Evolutionary conservation across 495 filamentous ascomycete genomes (phyloP).

Genomic region (Daldinia loculata): DNA sequence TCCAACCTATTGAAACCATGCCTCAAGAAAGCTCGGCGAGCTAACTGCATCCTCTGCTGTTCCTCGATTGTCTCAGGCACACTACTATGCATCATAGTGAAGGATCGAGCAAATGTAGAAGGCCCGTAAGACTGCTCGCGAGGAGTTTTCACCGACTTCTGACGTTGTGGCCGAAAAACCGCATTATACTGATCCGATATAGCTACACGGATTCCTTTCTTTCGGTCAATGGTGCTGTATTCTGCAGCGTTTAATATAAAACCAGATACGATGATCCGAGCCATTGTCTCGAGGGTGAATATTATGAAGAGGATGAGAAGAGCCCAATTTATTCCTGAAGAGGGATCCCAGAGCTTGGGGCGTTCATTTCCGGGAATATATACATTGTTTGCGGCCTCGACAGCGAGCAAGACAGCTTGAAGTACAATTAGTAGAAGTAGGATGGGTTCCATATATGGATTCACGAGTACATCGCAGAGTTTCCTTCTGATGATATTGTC

Average conservation of each 20-base stretch:
- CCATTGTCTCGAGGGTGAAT: constrained; percentile 86
- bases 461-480: constrained; percentile 88
- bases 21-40: constrained; percentile 89
- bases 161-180: constrained; percentile 81
- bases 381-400: constrained; percentile 78
- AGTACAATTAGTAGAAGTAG: constrained; percentile 88
- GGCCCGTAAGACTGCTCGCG: constrained; percentile 58
- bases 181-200: constrained; percentile 75
- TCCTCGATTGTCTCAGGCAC: constrained; percentile 73
- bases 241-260: constrained; percentile 86
- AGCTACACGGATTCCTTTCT: constrained; percentile 74
- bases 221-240: constrained; percentile 81
- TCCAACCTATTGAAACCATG: constrained; percentile 96
- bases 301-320: constrained; percentile 86
- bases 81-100: constrained; percentile 75
- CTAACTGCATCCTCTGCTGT: constrained; percentile 83
- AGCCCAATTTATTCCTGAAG: constrained; percentile 75
- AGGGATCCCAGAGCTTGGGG: constrained; percentile 67
- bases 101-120: constrained; percentile 80
- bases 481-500: constrained; percentile 75
- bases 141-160: constrained; percentile 65
- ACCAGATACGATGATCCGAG: constrained; percentile 89
- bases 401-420: constrained; percentile 84
- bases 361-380: constrained; percentile 61
- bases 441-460: constrained; percentile 84